phyloP scores from a whole-genome alignment of 202 grass and related monocot species.

The Saccharum hybrid region DNA sequence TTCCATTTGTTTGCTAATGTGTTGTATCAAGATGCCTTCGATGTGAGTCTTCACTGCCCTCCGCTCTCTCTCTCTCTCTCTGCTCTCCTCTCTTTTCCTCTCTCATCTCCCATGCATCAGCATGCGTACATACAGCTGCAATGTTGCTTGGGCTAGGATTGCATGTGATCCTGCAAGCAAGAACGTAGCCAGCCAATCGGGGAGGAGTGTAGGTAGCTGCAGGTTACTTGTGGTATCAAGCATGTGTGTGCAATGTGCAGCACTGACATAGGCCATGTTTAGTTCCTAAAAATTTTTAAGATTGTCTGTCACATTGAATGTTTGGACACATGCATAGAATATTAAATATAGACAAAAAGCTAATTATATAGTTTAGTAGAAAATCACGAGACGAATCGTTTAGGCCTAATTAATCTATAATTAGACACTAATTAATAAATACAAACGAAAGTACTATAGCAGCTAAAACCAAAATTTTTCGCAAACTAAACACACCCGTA shows the following conservation, averaged over 20 bases:
- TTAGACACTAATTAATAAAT: no score
- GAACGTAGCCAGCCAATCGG: conserved; percentile 1
- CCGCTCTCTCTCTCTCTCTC: not conserved
- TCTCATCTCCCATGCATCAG: conserved; percentile 21
- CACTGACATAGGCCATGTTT: conserved; percentile 12
- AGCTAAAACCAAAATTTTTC: no score
- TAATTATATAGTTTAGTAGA: no score
- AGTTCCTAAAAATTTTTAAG: no score
- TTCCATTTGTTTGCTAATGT: conserved; percentile 98
- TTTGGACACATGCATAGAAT: no score
- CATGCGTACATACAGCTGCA: conserved; percentile 20
- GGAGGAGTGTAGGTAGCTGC: conserved; percentile 21
- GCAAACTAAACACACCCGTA: no score
- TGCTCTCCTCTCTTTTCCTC: not conserved
- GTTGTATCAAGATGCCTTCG: conserved; percentile 86
- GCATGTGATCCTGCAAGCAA: conserved; percentile 39
- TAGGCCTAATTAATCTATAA: no score
- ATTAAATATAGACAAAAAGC: no score
- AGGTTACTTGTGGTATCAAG: conserved; percentile 34
- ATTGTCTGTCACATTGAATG: no score
- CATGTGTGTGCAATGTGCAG: conserved; percentile 41
- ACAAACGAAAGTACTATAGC: no score
- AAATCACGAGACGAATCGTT: no score
- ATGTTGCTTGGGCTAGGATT: conserved; percentile 44
- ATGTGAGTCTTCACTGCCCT: conserved; percentile 87